Base-by-base conservation (phyloP, 2,329 filamentous ascomycete genomes). In the Fusarium stilboides region DNA sequence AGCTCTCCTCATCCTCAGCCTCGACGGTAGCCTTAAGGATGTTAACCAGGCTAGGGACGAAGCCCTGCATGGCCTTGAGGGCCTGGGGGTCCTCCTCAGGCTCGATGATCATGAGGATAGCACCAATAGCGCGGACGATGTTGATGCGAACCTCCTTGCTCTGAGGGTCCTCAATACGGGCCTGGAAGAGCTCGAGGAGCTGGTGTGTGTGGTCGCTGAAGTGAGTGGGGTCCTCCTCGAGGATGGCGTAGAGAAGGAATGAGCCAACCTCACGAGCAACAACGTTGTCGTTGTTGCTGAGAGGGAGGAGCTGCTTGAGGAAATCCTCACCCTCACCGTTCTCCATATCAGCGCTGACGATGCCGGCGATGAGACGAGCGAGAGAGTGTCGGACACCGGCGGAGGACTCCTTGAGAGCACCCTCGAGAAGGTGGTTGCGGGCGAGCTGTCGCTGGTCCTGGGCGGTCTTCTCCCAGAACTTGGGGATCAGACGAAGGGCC, bases 91-190 rank as follows among this genome's bases (percentile, higher is more conserved):
- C 92, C 82, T 97, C 93, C 39, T 98, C 94, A 1, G 92, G 89
- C 77, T 98, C 93, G 49, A 98, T 85, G 67, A 97, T 88, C 85
- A 97, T 92, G 56, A 95, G 91, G 75, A 97, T 87, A 76, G 94
- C 92, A 75, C 94, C 94, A 65, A 98, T 88, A 65, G 94, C 94
- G 76, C 97, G 89, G 82, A 98, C 91, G 33, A 96, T 97, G 85
- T 98, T 98, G 83, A 97, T 90, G 75, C 94, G 91, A 59, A 99
- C 96, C 79, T 98, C 94, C 66, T 92, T 88, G 80, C 94, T 98
- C 81, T 97, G 91, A 2, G 93, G 90, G 77, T 98, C 96, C 75
- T 92, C 90, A 76, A 99, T 96, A 47, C 94, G 97, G 79, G 91
- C 91, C 80, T 86, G 86, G 83, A 98, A 97, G 26, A 98, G 86